Evolutionary conservation across 2,329 filamentous ascomycete species (phyloP).

Genomic region (Ceratocystis ficicola): DNA sequence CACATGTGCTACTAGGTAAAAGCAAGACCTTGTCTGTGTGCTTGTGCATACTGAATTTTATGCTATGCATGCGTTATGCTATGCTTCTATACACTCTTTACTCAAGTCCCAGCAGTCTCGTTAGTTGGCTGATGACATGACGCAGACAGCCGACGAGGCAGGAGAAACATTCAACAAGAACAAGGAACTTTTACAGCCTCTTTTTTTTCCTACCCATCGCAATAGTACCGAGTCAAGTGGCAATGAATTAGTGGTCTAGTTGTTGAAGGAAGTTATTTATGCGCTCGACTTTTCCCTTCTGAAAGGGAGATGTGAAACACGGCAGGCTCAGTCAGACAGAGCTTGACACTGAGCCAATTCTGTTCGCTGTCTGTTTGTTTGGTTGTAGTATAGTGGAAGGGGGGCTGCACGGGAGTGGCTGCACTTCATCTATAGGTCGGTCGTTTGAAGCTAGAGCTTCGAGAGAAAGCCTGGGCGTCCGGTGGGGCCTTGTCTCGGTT

Average conservation of each 20-base stretch:
- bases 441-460: neutral
- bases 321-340: neutral
- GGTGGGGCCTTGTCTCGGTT: conserved; percentile 9
- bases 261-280: neutral
- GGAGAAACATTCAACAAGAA: conserved; percentile 2
- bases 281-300: neutral
- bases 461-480: neutral
- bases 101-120: neutral
- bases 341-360: neutral
- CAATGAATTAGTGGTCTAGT: conserved; percentile 1
- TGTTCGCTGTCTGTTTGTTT: too few species aligned
- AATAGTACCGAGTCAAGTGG: conserved; percentile 5
- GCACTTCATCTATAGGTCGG: neutral
- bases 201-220: neutral
- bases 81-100: neutral
- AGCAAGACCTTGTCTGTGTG: too few species aligned
- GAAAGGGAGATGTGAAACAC: neutral
- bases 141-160: neutral
- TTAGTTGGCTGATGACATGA: neutral
- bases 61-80: neutral
- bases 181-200: neutral
- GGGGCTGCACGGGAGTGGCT: neutral
- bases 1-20: neutral
- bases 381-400: neutral
- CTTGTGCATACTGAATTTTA: neutral